phyloP scores from a whole-genome alignment of 2,329 filamentous ascomycete species.

The Fusarium verticillioides region DNA sequence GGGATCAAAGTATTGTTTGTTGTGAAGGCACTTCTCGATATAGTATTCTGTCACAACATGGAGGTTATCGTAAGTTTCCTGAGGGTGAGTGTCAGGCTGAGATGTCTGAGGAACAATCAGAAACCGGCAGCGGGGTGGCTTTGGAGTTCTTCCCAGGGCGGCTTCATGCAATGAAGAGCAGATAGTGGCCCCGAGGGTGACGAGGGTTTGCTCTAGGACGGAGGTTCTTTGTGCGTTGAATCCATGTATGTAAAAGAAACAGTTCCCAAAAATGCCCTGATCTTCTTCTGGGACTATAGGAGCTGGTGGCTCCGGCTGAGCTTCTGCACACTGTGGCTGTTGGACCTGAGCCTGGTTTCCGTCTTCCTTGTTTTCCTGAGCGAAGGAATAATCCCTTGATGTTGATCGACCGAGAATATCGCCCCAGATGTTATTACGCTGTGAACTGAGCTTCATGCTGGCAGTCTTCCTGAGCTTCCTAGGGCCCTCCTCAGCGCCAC shows the following conservation, averaged over 20 bases:
- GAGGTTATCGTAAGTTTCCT: conserved; percentile 51
- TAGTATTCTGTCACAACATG: conserved; percentile 87
- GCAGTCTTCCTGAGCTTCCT: conserved; percentile 89
- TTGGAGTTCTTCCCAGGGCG: conserved; percentile 44
- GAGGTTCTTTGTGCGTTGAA: conserved; percentile 65
- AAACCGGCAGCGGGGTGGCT: conserved; percentile 55
- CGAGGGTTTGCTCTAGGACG: conserved; percentile 59
- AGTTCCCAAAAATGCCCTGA: conserved; percentile 63
- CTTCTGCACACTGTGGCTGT: conserved; percentile 10
- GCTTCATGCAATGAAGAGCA: conserved; percentile 57
- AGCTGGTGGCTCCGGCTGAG: conserved; percentile 15
- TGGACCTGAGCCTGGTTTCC: conserved; percentile 10
- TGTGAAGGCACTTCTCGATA: conserved; percentile 87
- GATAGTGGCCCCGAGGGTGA: conserved; percentile 59
- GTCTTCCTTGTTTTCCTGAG: conserved; percentile 34
- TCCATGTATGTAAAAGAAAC: conserved; percentile 69
- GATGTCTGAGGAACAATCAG: conserved; percentile 66
- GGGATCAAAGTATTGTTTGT: conserved; percentile 77
- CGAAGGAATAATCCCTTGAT: conserved; percentile 51
- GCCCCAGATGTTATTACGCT: conserved; percentile 88
- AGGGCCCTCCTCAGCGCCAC: conserved; percentile 66
- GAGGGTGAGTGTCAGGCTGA: conserved; percentile 57
- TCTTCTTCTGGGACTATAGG: conserved; percentile 29
- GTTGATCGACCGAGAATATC: conserved; percentile 75
- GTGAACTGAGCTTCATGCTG: conserved; percentile 82